Conservation (phyloP, 106 monocot species). For the Dioscorea zingiberensis region DNA sequence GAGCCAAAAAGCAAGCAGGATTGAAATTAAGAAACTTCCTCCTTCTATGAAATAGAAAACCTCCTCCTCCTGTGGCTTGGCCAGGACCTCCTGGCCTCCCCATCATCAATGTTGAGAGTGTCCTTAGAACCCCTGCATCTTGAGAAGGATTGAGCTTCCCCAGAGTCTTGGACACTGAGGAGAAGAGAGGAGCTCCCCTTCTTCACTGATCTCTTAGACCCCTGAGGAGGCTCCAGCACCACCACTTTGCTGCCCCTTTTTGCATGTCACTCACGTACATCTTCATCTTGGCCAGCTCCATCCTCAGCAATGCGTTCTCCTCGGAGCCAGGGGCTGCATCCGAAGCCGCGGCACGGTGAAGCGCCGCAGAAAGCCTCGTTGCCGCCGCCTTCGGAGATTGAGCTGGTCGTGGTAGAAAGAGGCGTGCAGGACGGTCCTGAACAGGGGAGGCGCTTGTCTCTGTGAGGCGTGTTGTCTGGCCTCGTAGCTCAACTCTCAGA, state of each 20-base stretch:
- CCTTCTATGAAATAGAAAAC: too few relatives aligned
- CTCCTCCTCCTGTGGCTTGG: too few relatives aligned
- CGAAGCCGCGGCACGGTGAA: background rate
- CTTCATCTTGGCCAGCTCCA: constrained; percentile 71
- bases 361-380: background rate
- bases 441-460: constrained; percentile 93
- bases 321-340: constrained; percentile 40
- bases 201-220: too few relatives aligned
- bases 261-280: constrained; percentile 46
- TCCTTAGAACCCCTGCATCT: too few relatives aligned
- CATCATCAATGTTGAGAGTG: too few relatives aligned
- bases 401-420: constrained; percentile 92
- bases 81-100: too few relatives aligned
- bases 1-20: too few relatives aligned
- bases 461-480: constrained; percentile 83
- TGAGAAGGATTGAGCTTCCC: too few relatives aligned
- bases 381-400: constrained; percentile 50
- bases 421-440: constrained; percentile 66
- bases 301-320: constrained; percentile 69
- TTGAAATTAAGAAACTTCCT: too few relatives aligned
- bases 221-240: too few relatives aligned
- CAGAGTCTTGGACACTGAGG: too few relatives aligned
- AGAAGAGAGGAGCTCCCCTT: too few relatives aligned
- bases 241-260: constrained; percentile 20
- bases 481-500: constrained; percentile 73